Percentiles rank a stretch among this genome's conserved stretches.
phyloP scores from a whole-genome alignment of 331 rosid genomes.

The Acacia concinna region DNA sequence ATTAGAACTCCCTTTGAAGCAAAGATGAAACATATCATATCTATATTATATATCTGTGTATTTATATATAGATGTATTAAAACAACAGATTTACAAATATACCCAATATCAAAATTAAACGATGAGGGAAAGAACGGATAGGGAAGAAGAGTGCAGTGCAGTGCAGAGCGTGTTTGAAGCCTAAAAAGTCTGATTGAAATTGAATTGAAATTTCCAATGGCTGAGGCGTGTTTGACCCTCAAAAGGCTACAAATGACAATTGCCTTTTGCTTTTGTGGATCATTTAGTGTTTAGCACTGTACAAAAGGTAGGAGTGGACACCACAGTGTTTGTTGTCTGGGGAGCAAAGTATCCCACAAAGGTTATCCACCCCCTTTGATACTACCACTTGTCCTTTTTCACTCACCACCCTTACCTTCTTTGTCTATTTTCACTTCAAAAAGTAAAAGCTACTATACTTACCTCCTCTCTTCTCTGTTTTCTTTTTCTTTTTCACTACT shows the following conservation, averaged over 20 bases:
- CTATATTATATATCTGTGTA: background rate
- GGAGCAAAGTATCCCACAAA: slow-evolving; percentile 79
- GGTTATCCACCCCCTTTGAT: slow-evolving; percentile 55
- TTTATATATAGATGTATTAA: background rate
- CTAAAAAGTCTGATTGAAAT: slow-evolving; percentile 30
- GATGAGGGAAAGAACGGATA: background rate
- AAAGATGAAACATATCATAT: slow-evolving; percentile 29
- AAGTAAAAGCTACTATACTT: slow-evolving; percentile 49
- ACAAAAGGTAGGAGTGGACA: slow-evolving; percentile 59
- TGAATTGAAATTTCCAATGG: slow-evolving; percentile 46
- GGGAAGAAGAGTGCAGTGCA: slow-evolving; percentile 31
- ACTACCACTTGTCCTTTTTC: slow-evolving; percentile 56
- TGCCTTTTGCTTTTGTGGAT: slow-evolving; percentile 38
- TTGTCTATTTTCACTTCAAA: slow-evolving; percentile 44
- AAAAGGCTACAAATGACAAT: slow-evolving; percentile 48
- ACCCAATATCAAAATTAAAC: background rate
- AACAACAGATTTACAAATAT: slow-evolving; percentile 28
- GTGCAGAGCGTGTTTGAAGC: slow-evolving; percentile 39
- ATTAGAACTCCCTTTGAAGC: slow-evolving; percentile 38
- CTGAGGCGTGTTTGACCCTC: slow-evolving; percentile 65
- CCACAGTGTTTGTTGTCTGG: slow-evolving; percentile 70
- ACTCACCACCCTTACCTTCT: slow-evolving; percentile 47
- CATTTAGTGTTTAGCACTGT: slow-evolving; percentile 43
- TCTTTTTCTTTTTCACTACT: background rate
- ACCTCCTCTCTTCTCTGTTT: slow-evolving; percentile 10